Evolutionary conservation across 768 basidiomycete genomes (phyloP).

Genomic region (Suillus subluteus): DNA sequence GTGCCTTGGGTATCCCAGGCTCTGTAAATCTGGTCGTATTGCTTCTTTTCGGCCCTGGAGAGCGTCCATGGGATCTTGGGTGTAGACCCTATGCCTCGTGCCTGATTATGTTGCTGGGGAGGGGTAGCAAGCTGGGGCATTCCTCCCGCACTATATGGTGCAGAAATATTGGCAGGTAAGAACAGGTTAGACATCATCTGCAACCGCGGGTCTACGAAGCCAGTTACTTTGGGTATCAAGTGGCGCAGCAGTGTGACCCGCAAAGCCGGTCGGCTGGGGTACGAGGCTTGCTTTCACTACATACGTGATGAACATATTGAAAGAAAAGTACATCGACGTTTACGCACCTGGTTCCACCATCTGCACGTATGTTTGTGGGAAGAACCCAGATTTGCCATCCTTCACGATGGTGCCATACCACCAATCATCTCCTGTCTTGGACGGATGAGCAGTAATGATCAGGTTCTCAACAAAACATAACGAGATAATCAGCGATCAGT

Average conservation of each 20-base stretch:
- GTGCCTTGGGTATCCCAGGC: conserved; percentile 87
- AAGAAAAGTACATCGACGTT: conserved; percentile 12
- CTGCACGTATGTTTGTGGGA: conserved; percentile 89
- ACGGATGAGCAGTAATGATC: conserved; percentile 80
- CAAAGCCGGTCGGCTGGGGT: conserved; percentile 49
- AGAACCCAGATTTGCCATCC: conserved; percentile 77
- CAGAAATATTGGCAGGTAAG: conserved; percentile 75
- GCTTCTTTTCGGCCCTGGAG: conserved; percentile 90
- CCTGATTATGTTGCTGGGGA: conserved; percentile 78
- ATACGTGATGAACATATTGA: conserved; percentile 11
- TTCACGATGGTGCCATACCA: conserved; percentile 81
- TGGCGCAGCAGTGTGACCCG: conserved; percentile 43
- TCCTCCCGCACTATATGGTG: conserved; percentile 62
- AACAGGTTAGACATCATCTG: conserved; percentile 91
- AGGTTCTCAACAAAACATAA: conserved; percentile 81
- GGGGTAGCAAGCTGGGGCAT: conserved; percentile 62
- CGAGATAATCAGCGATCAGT: conserved; percentile 11
- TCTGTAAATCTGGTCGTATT: conserved; percentile 94
- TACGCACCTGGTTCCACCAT: conserved; percentile 61
- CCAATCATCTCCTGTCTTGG: conserved; percentile 88
- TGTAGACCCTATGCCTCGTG: conserved; percentile 62
- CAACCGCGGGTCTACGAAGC: conserved; percentile 80
- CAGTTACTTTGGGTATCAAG: conserved; percentile 76
- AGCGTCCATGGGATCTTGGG: conserved; percentile 86
- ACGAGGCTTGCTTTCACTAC: conserved; percentile 50